A percentile compares a stretch with the other conserved stretches of the same genome.
Conservation (phyloP, 192 early-diverging fungal genomes). For the Rhizophagus sp. region DNA sequence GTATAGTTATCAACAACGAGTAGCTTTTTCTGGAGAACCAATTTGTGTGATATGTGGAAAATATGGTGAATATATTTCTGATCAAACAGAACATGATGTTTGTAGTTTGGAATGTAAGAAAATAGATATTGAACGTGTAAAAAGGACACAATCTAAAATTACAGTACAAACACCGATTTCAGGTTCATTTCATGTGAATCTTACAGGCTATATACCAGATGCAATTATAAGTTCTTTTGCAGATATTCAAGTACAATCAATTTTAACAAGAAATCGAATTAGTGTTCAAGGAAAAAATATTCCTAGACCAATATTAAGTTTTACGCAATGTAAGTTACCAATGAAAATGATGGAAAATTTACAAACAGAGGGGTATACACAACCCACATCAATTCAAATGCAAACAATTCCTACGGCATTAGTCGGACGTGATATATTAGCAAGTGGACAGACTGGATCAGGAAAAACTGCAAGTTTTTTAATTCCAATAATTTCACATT, state of each 20-base stretch:
- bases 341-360: slow-evolving; percentile 42
- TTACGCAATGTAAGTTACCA: slow-evolving; percentile 48
- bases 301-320: slow-evolving; percentile 45
- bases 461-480: slow-evolving; percentile 55
- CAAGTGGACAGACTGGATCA: slow-evolving; percentile 50
- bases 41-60: neutral
- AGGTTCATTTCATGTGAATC: slow-evolving; percentile 11
- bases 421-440: slow-evolving; percentile 51
- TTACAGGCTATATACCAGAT: slow-evolving; percentile 11
- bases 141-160: neutral
- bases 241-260: slow-evolving; percentile 19
- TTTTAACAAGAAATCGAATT: slow-evolving; percentile 42
- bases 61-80: slow-evolving; percentile 28
- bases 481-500: slow-evolving; percentile 48
- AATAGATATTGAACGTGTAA: slow-evolving; percentile 17
- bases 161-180: neutral
- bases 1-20: neutral
- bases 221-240: slow-evolving; percentile 17
- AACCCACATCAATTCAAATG: slow-evolving; percentile 42
- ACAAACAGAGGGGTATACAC: slow-evolving; percentile 29
- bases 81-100: slow-evolving; percentile 20
- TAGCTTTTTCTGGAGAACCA: neutral
- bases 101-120: slow-evolving; percentile 24
- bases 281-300: slow-evolving; percentile 40
- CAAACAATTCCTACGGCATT: slow-evolving; percentile 42